Conservation (phyloP, 73 alveolate species). For the Durusdinium trenchii region DNA sequence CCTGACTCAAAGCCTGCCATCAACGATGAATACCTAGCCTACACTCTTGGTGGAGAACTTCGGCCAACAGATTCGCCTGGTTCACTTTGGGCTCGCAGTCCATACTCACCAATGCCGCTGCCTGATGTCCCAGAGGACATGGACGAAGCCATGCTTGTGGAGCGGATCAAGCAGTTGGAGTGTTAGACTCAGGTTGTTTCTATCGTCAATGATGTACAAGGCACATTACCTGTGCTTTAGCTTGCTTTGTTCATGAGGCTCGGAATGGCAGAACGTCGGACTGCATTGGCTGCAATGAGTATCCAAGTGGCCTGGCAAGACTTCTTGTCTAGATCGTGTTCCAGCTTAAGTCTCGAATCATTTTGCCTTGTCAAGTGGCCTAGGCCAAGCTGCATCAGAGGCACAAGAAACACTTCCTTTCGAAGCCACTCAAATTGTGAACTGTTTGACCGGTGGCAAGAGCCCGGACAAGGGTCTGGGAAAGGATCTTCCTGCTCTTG, state of each 20-base stretch:
- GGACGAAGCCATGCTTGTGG: background rate
- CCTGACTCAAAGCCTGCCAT: background rate
- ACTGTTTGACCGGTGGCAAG: no score
- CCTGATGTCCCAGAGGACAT: no score
- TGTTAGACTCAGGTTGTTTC: no score
- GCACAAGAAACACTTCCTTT: background rate
- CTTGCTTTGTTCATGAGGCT: no score
- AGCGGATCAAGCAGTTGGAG: background rate
- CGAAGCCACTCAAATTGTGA: background rate
- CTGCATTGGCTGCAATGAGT: background rate
- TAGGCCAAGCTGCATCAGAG: no score
- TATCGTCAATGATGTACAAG: background rate
- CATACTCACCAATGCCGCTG: no score
- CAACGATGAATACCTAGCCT: conserved; percentile 27
- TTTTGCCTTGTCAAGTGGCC: no score
- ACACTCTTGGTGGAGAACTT: conserved; percentile 18
- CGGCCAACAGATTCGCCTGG: no score
- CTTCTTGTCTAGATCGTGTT: no score
- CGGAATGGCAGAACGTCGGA: background rate
- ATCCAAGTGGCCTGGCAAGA: background rate
- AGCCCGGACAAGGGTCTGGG: no score
- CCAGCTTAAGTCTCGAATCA: no score
- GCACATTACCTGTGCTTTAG: background rate
- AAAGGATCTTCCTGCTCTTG: no score
- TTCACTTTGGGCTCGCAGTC: background rate